Conservation (phyloP, 1,284 basidiomycete genomes). For the Microstroma glucosiphilum region DNA sequence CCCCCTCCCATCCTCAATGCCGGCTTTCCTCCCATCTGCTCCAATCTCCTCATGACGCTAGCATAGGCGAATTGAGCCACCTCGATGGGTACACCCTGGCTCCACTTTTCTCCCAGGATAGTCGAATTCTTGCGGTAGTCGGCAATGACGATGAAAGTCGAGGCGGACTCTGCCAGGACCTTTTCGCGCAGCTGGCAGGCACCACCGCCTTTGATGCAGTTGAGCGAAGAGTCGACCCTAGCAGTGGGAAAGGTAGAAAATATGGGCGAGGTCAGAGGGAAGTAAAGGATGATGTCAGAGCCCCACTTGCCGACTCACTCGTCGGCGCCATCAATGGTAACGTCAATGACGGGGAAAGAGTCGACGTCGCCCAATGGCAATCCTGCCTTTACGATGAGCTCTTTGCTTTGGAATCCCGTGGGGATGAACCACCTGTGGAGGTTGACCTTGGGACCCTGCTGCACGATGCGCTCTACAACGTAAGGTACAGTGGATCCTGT, state of each 20-base stretch:
- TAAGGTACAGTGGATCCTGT: slow-evolving; percentile 92
- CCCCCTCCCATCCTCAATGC: slow-evolving; percentile 42
- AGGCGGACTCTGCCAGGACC: slow-evolving; percentile 88
- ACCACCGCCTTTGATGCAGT: slow-evolving; percentile 96
- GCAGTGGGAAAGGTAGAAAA: neutral
- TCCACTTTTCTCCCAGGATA: slow-evolving; percentile 75
- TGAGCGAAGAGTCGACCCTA: slow-evolving; percentile 79
- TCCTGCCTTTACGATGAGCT: slow-evolving; percentile 74
- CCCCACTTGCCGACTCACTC: slow-evolving; percentile 53
- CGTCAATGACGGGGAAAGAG: slow-evolving; percentile 70
- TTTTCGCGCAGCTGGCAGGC: slow-evolving; percentile 96
- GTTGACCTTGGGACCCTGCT: slow-evolving; percentile 74
- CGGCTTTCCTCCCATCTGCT: slow-evolving; percentile 36
- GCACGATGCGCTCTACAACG: slow-evolving; percentile 87
- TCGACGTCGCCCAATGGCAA: slow-evolving; percentile 78
- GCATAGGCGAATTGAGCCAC: slow-evolving; percentile 94
- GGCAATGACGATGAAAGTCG: slow-evolving; percentile 80
- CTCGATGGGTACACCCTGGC: slow-evolving; percentile 85
- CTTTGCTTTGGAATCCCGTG: slow-evolving; percentile 84
- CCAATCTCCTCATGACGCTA: slow-evolving; percentile 56
- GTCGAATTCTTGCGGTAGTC: slow-evolving; percentile 83
- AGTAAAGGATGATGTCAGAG: neutral
- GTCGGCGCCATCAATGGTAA: slow-evolving; percentile 94
- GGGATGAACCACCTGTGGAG: slow-evolving; percentile 54
- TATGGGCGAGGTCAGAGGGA: neutral